Evolutionary conservation across 2,329 filamentous ascomycete species (phyloP).

Genomic region (Neonectria faginata): DNA sequence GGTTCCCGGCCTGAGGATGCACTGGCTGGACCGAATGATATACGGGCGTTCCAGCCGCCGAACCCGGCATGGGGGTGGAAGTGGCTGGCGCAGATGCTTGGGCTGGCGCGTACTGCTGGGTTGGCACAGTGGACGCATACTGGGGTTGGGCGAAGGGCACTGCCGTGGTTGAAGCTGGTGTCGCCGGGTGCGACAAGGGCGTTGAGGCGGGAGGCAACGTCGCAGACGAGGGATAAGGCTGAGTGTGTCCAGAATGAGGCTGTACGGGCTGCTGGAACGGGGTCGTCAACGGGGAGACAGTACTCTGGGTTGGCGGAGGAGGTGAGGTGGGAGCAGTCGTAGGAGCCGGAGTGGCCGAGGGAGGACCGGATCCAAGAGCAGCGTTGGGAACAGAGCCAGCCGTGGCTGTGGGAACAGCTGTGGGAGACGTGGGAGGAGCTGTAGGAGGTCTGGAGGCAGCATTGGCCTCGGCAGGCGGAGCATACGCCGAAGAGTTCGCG

Average conservation of each 20-base stretch:
- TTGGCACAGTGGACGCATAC: conserved; percentile 33
- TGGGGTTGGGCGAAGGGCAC: conserved; percentile 38
- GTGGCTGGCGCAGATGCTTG: conserved; percentile 18
- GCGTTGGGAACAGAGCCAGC: background rate
- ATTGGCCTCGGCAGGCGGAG: conserved; percentile 15
- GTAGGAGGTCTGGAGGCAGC: conserved; percentile 19
- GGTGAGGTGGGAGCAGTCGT: conserved; percentile 28
- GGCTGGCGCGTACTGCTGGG: conserved; percentile 26
- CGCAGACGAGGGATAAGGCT: background rate
- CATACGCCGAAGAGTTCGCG: conserved; percentile 12
- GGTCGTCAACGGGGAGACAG: conserved; percentile 22
- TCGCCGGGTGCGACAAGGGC: conserved; percentile 11
- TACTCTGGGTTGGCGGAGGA: conserved; percentile 25
- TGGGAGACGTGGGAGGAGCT: conserved; percentile 22
- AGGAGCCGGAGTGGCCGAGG: conserved; percentile 4
- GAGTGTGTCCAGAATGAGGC: conserved; percentile 1
- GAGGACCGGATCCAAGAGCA: background rate
- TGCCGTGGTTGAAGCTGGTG: conserved; percentile 24
- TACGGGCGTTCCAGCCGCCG: conserved; percentile 13
- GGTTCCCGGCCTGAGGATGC: conserved; percentile 18
- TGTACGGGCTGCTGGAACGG: conserved; percentile 29
- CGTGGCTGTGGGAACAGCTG: background rate
- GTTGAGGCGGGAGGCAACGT: background rate
- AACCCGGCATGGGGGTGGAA: conserved; percentile 1
- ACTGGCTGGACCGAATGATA: conserved; percentile 25